Conservation (phyloP, 345 rosid genomes). For the Eucalyptus regnans region DNA sequence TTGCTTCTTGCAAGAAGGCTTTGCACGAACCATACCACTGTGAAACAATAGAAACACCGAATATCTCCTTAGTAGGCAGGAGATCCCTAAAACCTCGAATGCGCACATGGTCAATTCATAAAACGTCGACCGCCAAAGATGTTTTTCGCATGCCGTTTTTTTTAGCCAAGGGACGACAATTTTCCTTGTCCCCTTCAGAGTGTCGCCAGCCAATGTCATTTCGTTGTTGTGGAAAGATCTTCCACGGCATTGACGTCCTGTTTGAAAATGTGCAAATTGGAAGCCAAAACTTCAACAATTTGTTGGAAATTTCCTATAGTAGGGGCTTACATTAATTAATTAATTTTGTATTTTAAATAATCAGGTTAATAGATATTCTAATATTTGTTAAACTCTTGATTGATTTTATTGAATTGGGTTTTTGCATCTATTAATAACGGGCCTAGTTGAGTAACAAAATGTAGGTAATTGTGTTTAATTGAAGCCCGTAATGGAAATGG, state of each 20-base stretch:
- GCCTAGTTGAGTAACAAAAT: too few relatives aligned
- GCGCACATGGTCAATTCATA: not conserved
- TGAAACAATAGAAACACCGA: not conserved
- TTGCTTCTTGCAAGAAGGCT: constrained; percentile 25
- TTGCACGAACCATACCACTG: constrained; percentile 32
- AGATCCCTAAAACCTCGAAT: not conserved
- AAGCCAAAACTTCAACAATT: not conserved
- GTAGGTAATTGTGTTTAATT: too few relatives aligned
- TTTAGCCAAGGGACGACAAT: not conserved
- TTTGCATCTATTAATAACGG: too few relatives aligned
- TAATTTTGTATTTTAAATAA: too few relatives aligned
- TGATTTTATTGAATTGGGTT: too few relatives aligned
- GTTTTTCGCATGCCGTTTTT: too few relatives aligned
- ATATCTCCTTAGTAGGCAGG: not conserved
- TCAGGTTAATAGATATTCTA: too few relatives aligned
- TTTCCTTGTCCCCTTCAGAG: not conserved
- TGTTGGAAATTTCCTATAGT: too few relatives aligned
- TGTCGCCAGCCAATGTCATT: too few relatives aligned
- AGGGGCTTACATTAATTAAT: too few relatives aligned
- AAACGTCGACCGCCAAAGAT: not conserved
- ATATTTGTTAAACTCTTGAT: too few relatives aligned
- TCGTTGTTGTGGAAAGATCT: not conserved
- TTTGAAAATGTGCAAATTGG: not conserved
- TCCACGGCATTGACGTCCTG: not conserved
- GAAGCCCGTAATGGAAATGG: too few relatives aligned